Evolutionary conservation across 2,329 filamentous ascomycete species (phyloP).

Genomic region (Claviceps citrina): DNA sequence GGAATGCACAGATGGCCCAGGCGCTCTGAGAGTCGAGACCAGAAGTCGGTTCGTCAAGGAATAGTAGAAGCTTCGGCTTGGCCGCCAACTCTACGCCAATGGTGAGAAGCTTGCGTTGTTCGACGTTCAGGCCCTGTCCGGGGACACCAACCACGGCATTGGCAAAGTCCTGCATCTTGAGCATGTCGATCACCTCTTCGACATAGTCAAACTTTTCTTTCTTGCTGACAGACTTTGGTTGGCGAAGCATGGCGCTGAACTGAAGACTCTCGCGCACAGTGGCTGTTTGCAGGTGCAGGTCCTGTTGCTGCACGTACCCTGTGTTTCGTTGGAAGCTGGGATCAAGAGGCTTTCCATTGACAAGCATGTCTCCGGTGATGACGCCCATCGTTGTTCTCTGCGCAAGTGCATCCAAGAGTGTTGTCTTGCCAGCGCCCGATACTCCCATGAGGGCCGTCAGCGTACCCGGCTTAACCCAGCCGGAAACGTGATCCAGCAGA

Average conservation of each 20-base stretch:
- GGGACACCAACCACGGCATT: conserved; percentile 50
- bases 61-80: conserved; percentile 42
- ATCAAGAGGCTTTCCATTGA: conserved; percentile 42
- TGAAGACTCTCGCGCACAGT: conserved; percentile 39
- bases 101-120: conserved; percentile 46
- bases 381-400: conserved; percentile 44
- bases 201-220: conserved; percentile 46
- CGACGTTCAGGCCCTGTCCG: conserved; percentile 44
- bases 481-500: conserved; percentile 63
- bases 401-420: conserved; percentile 26
- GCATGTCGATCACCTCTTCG: conserved; percentile 48
- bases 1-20: conserved; percentile 46
- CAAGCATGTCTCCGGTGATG: conserved; percentile 50
- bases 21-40: conserved; percentile 49
- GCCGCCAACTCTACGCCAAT: conserved; percentile 45
- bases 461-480: conserved; percentile 82
- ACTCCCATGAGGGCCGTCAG: conserved; percentile 65
- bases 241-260: conserved; percentile 42
- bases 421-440: conserved; percentile 30
- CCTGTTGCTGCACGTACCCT: conserved; percentile 53
- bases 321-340: conserved; percentile 48
- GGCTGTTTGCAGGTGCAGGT: conserved; percentile 40
- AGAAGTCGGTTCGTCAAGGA: conserved; percentile 45
- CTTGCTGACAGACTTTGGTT: conserved; percentile 36
- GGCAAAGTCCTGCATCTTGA: conserved; percentile 52